Percentiles rank a stretch among this genome's conserved stretches.
Evolutionary conservation across 495 filamentous ascomycete genomes (phyloP).

Genomic region (Thozetella sp.): DNA sequence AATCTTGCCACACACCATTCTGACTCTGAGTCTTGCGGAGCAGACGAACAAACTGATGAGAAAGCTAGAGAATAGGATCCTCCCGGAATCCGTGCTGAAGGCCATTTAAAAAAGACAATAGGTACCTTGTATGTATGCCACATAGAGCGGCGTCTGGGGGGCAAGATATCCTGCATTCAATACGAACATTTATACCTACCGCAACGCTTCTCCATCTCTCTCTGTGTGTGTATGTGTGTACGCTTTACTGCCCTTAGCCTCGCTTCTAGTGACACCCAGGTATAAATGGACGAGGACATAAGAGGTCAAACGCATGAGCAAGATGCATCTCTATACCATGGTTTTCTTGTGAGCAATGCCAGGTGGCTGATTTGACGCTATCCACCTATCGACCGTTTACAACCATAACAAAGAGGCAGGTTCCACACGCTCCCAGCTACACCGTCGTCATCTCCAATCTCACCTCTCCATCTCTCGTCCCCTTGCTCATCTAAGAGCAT

Average conservation of each 20-base stretch:
- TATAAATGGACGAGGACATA: no score
- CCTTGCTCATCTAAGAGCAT: constrained; percentile 48
- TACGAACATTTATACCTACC: no score
- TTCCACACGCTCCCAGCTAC: constrained; percentile 6
- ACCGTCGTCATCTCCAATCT: constrained; percentile 32
- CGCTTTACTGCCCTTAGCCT: no score
- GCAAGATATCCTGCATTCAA: not conserved
- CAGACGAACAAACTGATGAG: constrained; percentile 93
- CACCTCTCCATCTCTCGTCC: constrained; percentile 50
- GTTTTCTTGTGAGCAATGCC: no score
- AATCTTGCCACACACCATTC: constrained; percentile 92
- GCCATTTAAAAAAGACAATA: constrained; percentile 13
- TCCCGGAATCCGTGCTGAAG: constrained; percentile 34
- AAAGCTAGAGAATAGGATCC: constrained; percentile 70
- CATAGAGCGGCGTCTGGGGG: not conserved
- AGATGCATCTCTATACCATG: no score
- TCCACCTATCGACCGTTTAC: constrained; percentile 46
- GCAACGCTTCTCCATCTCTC: not conserved
- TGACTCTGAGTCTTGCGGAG: constrained; percentile 91
- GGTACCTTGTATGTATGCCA: not conserved
- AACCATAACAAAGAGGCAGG: constrained; percentile 51
- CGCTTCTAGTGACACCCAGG: no score
- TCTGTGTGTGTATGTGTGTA: no score
- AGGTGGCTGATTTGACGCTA: no score
- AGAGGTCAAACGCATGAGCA: no score